Base-by-base conservation (phyloP, 2,329 filamentous ascomycete species). In the Curvularia sp. region DNA sequence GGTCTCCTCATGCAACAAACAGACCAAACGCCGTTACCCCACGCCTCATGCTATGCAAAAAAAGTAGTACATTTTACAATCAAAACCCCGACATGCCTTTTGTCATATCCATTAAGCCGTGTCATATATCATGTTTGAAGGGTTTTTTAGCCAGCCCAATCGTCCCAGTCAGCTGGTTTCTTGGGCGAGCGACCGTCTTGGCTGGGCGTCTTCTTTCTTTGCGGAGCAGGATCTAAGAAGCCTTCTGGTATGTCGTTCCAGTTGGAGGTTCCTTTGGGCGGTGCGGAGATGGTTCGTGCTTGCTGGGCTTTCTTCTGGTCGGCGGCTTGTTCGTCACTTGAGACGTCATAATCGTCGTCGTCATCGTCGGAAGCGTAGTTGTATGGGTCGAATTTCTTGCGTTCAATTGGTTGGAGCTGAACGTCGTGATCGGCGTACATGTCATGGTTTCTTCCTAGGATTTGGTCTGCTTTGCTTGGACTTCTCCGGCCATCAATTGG, bases 241-340 rank as follows among this genome's bases (percentile, higher is more conserved):
- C 80, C 81, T 5, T 81, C 80, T 13, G 81, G 81, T 4, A 83
- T 70, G 57, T 83, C 81, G 54, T 83, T 83, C 81, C 81, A 83
- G 53, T 81, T 78, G 43, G 69, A 71, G 9, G 75, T 79, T 6
- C 35, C 42, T 33, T 66, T 67, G 1, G 60, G 61, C 0, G 58
- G 59, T 4, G 55, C 48, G 15, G 61, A 48, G 3, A 64, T 38
- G 6, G 55, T 65, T 39, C 65, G 64, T 38, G 46, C 51, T 30
- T 51, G 60, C 41, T 62, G 62, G 3, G 69, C 59, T 41, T 49
- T 64, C 54, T 53, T 69, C 13, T 64, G 58, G 26, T 69, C 67
- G 24, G 67, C 70, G 7, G 58, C 63, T 49, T 64, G 73, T 58
- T 75, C 75, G 53, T 75, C 71, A 63, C 70, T 71, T 22, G 70